Evolutionary conservation across 2,329 filamentous ascomycete species (phyloP).

Genomic region (Tympanopsis confertula): DNA sequence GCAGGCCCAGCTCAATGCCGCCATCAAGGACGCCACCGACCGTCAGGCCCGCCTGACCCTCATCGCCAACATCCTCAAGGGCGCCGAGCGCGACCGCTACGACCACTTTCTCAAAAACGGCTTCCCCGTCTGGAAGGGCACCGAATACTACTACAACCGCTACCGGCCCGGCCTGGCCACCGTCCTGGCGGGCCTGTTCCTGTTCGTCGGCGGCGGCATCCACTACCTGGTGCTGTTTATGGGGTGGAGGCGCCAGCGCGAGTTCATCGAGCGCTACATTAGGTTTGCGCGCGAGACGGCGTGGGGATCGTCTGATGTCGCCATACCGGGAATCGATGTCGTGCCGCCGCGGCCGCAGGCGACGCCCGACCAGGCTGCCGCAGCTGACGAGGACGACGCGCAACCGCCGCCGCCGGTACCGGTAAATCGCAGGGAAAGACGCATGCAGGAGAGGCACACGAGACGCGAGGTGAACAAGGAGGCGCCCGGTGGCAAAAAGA

Average conservation of each 20-base stretch:
- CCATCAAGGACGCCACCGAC: constrained; percentile 70
- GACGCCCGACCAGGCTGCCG: constrained; percentile 13
- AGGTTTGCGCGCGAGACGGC: constrained; percentile 76
- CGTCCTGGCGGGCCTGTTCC: constrained; percentile 69
- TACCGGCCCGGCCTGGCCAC: constrained; percentile 84
- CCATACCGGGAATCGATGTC: constrained; percentile 56
- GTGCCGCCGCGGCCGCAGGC: constrained; percentile 22
- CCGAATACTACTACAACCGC: constrained; percentile 93
- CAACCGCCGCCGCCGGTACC: constrained; percentile 37
- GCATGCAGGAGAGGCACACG: constrained; percentile 75
- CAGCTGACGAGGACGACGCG: constrained; percentile 30
- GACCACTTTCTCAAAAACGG: constrained; percentile 89
- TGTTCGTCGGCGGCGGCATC: constrained; percentile 70
- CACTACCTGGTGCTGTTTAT: constrained; percentile 82
- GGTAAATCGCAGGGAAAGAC: constrained; percentile 76
- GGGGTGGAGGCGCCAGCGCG: constrained; percentile 77
- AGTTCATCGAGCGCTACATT: constrained; percentile 88
- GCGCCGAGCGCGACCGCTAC: constrained; percentile 72
- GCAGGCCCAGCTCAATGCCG: constrained; percentile 63
- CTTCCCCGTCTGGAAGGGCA: constrained; percentile 93
- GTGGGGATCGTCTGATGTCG: constrained; percentile 70
- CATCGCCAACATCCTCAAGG: constrained; percentile 75
- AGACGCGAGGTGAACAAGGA: constrained; percentile 58
- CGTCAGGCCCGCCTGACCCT: constrained; percentile 75
- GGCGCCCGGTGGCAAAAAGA: constrained; percentile 31